A percentile compares a stretch with the other conserved stretches of the same genome.
Evolutionary conservation across 805 yeast species (phyloP).

Genomic region (Wickerhamiella cacticola): DNA sequence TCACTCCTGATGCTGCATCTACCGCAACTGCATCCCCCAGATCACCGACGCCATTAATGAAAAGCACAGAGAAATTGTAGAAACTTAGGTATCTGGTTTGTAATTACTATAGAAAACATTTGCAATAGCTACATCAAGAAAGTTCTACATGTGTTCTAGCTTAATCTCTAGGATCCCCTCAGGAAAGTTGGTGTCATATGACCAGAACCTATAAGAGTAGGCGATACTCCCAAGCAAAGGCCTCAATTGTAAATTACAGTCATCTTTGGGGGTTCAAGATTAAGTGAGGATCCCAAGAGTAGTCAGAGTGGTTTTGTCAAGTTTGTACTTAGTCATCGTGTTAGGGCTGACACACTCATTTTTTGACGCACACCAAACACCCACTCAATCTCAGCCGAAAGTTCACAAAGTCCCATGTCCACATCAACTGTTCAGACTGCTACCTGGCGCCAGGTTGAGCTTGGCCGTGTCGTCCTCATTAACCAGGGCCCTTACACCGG

Average conservation of each 20-base stretch:
- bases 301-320: background rate
- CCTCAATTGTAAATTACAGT: conserved; percentile 25
- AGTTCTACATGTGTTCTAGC: too few relatives aligned
- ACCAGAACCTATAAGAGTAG: conserved; percentile 12
- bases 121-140: too few relatives aligned
- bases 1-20: background rate
- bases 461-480: conserved; percentile 96
- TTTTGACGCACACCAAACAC: background rate
- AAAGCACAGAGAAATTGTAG: background rate
- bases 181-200: conserved; percentile 19
- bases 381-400: conserved; percentile 9
- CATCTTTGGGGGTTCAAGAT: conserved; percentile 19
- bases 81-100: background rate
- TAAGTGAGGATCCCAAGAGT: background rate
- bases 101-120: background rate
- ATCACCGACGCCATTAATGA: background rate
- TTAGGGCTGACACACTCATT: background rate
- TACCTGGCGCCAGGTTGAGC: conserved; percentile 99
- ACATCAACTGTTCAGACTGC: conserved; percentile 54
- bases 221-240: conserved; percentile 13
- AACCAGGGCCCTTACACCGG: conserved; percentile 61
- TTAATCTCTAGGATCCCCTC: conserved; percentile 15
- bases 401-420: conserved; percentile 5
- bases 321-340: background rate
- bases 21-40: background rate